Percentiles rank a stretch among this genome's conserved stretches.
Conservation (phyloP, 768 basidiomycete genomes). For the Lyophyllum decastes region DNA sequence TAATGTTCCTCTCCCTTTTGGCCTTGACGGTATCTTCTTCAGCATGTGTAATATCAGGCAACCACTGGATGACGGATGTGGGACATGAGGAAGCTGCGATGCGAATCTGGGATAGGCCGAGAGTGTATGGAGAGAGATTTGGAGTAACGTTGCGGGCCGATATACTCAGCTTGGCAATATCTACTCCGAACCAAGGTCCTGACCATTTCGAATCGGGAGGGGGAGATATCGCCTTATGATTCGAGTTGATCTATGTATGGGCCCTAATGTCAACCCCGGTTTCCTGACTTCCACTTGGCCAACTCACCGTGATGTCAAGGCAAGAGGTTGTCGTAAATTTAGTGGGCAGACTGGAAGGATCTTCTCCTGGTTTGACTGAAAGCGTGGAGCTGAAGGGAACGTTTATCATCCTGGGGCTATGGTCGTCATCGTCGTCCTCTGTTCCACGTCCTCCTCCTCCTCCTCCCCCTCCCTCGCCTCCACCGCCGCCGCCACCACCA, state of each 20-base stretch:
- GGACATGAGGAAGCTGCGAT: not conserved
- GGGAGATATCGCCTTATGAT: not conserved
- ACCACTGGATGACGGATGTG: not conserved
- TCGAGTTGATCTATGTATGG: not conserved
- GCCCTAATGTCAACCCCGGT: not conserved
- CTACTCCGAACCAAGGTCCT: conserved; percentile 2
- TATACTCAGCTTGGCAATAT: not conserved
- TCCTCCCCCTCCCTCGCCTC: not conserved
- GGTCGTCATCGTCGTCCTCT: not conserved
- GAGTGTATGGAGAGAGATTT: not conserved
- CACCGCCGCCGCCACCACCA: not conserved
- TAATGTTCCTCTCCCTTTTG: not conserved
- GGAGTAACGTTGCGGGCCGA: not conserved
- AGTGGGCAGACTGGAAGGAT: not conserved
- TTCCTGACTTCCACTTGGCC: not conserved
- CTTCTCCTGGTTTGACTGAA: not conserved
- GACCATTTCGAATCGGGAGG: not conserved
- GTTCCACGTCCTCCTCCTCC: not conserved
- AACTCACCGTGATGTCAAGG: not conserved
- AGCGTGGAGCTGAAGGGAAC: conserved; percentile 4
- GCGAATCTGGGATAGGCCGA: not conserved
- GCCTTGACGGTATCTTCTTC: not conserved
- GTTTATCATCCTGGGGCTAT: not conserved
- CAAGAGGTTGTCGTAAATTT: not conserved
- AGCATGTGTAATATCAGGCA: not conserved